Evolutionary conservation across 805 yeast species (phyloP), one percentile per base, ranked within the genome.

Genomic region (Yarrowia keelungensis): DNA sequence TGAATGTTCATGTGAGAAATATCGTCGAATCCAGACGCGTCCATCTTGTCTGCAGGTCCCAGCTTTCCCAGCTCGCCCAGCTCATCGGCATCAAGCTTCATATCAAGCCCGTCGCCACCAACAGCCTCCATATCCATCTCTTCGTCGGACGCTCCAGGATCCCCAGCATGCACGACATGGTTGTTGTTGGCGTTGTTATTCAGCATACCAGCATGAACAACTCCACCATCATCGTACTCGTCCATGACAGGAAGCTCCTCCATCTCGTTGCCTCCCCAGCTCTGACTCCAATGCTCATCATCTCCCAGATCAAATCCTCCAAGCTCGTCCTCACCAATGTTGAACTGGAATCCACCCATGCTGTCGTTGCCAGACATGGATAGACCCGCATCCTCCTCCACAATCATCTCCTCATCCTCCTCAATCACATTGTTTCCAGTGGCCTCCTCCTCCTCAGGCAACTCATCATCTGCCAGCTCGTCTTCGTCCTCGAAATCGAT

Each of bases 401-500:
- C 51, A 16, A 58, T 16, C 51, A 58, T 35, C 32, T 58, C 65
- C 19, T 49, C 43, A 14, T 67, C 41, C 61, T 75, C 53, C 58
- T 69, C 47, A 26, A 36, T 39, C 35, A 35, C 66, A 35, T 53
- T 36, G 38, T 49, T 46, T 38, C 56, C 54, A 2, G 56, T 43
- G 1, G 67, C 45, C 19, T n/a, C 70, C 22, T 75, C 79, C n/a
- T 75, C 82, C 32, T 72, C 76, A 7, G 66, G 71, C 35, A 79
- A 82, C 69, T 91, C 97, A 56, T 93, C 97, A 32, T 93, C 98
- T 0, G 98, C 98, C 61, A 93, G 81, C 77, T 93, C 98, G 72
- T 93, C 98, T 74, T 91, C 96, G 76, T 91, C 97, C 75, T 91
- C 97, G 76, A 90, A 94, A 77, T 94, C 98, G 41, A 92, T 81